Conservation (phyloP, 257 asterid species). For the Mitragyna speciosa region DNA sequence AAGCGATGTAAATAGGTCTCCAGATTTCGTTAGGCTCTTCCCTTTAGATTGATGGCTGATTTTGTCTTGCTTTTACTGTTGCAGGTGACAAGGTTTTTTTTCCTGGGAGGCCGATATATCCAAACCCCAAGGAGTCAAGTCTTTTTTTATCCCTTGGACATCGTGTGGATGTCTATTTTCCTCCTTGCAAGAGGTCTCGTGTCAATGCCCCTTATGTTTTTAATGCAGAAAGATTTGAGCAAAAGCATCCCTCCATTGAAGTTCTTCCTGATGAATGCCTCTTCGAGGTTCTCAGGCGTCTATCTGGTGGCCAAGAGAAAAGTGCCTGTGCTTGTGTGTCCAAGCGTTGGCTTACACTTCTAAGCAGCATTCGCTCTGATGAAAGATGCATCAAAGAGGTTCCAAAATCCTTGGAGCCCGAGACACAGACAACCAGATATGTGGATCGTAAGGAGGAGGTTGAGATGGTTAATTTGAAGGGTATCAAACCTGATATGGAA, state of each 20-base stretch:
- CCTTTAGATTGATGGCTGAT: slow-evolving; percentile 22
- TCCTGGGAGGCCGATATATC: slow-evolving; percentile 50
- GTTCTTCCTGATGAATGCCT: slow-evolving; percentile 95
- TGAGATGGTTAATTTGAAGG: slow-evolving; percentile 18
- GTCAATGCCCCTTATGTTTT: slow-evolving; percentile 64
- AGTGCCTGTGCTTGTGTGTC: slow-evolving; percentile 81
- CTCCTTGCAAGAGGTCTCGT: slow-evolving; percentile 81
- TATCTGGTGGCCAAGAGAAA: slow-evolving; percentile 67
- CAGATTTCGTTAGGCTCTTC: neutral
- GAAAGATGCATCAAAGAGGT: slow-evolving; percentile 39
- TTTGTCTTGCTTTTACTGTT: slow-evolving; percentile 16
- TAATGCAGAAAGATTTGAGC: slow-evolving; percentile 25
- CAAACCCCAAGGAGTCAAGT: slow-evolving; percentile 54
- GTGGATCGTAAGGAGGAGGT: slow-evolving; percentile 37
- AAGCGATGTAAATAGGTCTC: neutral
- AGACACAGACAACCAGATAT: slow-evolving; percentile 31
- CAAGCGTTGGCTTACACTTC: slow-evolving; percentile 86
- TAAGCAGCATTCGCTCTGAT: slow-evolving; percentile 67
- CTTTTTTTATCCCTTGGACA: slow-evolving; percentile 47
- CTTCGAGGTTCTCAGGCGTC: slow-evolving; percentile 83
- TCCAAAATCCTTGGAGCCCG: slow-evolving; percentile 27
- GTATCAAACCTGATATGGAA: slow-evolving; percentile 25
- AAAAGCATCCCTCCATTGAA: slow-evolving; percentile 65
- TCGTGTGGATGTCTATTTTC: slow-evolving; percentile 65
- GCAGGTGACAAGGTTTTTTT: slow-evolving; percentile 58